These are phyloP conservation scores for Tricholoma sp. DNA, from an alignment of 768 basidiomycete genomes.

Conservation along the genomic window DNA sequence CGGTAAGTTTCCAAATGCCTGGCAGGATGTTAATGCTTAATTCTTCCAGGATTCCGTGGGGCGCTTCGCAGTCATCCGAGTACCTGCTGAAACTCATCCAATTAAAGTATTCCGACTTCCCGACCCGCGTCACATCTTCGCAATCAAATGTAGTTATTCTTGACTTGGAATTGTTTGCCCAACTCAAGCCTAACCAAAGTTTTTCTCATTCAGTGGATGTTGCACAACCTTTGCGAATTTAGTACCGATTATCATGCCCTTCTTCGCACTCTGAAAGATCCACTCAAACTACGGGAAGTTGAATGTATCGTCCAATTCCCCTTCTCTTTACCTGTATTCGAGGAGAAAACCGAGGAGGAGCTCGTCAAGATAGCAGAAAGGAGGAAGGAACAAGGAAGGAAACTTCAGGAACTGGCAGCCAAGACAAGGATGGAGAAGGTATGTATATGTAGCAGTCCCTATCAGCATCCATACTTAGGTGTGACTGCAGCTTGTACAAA, in stretches of 20 bases:
- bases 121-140: conserved; percentile 68
- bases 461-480: background rate
- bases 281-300: conserved; percentile 53
- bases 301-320: conserved; percentile 89
- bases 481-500: conserved; percentile 53
- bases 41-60: conserved; percentile 81
- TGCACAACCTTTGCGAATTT: conserved; percentile 82
- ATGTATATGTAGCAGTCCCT: conserved; percentile 2
- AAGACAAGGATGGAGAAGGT: conserved; percentile 86
- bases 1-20: conserved; percentile 40
- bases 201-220: conserved; percentile 67
- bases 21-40: background rate
- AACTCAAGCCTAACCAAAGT: background rate
- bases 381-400: conserved; percentile 78
- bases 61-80: conserved; percentile 84
- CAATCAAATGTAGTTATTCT: conserved; percentile 66
- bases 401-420: conserved; percentile 88
- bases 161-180: background rate
- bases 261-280: conserved; percentile 65
- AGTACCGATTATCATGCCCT: conserved; percentile 68
- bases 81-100: conserved; percentile 91
- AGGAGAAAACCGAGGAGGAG: conserved; percentile 93
- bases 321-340: conserved; percentile 53
- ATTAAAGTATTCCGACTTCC: conserved; percentile 92
- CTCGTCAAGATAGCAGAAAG: conserved; percentile 72